Conservation (phyloP, 2,329 filamentous ascomycete genomes). For the Claviceps pazoutovae region DNA sequence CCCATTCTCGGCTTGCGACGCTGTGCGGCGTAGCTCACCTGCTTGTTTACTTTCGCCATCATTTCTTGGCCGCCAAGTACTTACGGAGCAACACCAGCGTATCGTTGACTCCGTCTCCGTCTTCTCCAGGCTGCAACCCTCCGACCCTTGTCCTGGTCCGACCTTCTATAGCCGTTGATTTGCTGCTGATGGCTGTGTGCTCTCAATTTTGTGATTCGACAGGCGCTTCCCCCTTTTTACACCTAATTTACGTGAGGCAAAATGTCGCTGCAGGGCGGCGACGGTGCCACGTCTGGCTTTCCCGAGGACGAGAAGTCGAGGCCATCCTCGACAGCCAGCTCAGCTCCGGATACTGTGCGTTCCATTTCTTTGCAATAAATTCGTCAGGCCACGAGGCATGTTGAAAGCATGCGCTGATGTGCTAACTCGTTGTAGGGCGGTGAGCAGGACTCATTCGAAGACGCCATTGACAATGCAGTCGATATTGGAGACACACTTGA, state of each 20-base stretch:
- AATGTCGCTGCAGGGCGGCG: conserved; percentile 22
- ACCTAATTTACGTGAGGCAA: conserved; percentile 7
- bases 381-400: neutral
- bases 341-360: conserved; percentile 17
- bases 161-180: neutral
- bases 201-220: neutral
- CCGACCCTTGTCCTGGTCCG: neutral
- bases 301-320: conserved; percentile 13
- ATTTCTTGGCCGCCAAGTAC: neutral
- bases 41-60: neutral
- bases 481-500: conserved; percentile 50
- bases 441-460: conserved; percentile 51
- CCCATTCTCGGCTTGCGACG: neutral
- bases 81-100: neutral
- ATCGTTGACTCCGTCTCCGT: neutral
- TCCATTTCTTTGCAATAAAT: neutral
- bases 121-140: neutral
- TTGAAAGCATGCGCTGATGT: neutral
- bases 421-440: conserved; percentile 14
- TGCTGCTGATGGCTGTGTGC: conserved; percentile 6
- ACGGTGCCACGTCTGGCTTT: conserved; percentile 13
- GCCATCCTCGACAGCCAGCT: conserved; percentile 18
- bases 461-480: conserved; percentile 50
- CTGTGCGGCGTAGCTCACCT: conserved; percentile 1
- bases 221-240: neutral